Base-by-base conservation (phyloP, 1,284 basidiomycete species). In the Ceratobasidium sp. region DNA sequence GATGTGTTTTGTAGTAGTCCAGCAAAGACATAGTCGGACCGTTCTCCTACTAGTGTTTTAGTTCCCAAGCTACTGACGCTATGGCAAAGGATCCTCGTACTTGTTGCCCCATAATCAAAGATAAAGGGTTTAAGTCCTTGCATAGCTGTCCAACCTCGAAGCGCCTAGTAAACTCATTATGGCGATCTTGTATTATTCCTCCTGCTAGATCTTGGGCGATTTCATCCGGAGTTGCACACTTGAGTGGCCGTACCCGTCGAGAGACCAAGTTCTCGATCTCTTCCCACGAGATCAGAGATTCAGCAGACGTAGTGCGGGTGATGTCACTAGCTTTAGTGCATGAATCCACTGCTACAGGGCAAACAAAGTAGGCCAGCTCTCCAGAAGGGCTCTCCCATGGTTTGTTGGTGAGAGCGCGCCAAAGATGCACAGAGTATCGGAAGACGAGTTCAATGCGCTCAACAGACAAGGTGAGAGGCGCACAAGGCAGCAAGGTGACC, bases 91-190 rank as follows among this genome's bases (percentile, higher is more conserved):
- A 47, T n/a, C 67, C 29, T 41, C 36, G 36, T 27, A 71, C 67
- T 17, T 57, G 54, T 22, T 71, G 54, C 24, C 17, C 44, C 67
- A 71, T 71, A 29, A 60, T 33, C 31, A 14, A 15, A 80, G 91
- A 93, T 66, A 91, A 81, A 36, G 93, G 93, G 5, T 85, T 90
- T 79, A 94, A 79, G 81, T 95, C 93, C 29, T 80, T 82, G 72
- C 93, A 84, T 47, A 93, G 79, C 62, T 80, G 82, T 33, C 88
- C 80, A 36, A 87, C 86, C 78, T 86, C 87, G 80, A 90, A 92
- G 71, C 90, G 85, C 77, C 90, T 85, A 1, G 92, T 93, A 79
- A 91, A 93, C 80, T 94, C 93, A n/a, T 89, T 87, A 83, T 85
- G 86, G 73, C 92, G 85, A 79, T 94, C 93, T 80, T 92, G 90